Evolutionary conservation across 225 moss, liverwort and hornwort genomes (phyloP).

Genomic region (Bryum argenteum): DNA sequence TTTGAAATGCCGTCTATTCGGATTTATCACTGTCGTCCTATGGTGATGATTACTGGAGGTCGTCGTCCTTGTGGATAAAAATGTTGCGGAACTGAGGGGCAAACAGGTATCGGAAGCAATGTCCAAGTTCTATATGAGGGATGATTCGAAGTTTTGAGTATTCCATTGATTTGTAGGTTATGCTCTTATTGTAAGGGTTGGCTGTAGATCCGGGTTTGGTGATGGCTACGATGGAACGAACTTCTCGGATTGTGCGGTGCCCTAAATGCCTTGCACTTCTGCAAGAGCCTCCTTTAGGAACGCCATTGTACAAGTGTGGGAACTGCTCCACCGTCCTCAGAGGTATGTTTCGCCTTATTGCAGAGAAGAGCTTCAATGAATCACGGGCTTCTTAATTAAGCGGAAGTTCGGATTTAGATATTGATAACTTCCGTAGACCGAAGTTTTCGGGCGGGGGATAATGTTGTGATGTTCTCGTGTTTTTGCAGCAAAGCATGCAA

Average conservation of each 20-base stretch:
- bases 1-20: conserved; percentile 27
- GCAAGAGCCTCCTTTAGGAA: conserved; percentile 62
- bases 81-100: conserved; percentile 38
- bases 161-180: conserved; percentile 17
- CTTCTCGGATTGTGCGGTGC: conserved; percentile 60
- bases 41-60: conserved; percentile 28
- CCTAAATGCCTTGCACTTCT: conserved; percentile 66
- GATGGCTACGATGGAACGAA: conserved; percentile 54
- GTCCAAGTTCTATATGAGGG: conserved; percentile 11
- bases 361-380: not conserved
- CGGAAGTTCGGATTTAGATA: not conserved
- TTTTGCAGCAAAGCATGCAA: conserved; percentile 59
- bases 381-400: conserved; percentile 2
- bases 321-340: conserved; percentile 59
- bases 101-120: conserved; percentile 27
- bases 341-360: conserved; percentile 37
- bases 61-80: conserved; percentile 30
- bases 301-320: conserved; percentile 64
- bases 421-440: not conserved
- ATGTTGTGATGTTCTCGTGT: conserved; percentile 18
- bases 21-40: conserved; percentile 24
- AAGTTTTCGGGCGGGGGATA: not conserved
- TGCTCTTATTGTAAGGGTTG: conserved; percentile 9
- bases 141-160: conserved; percentile 9
- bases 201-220: conserved; percentile 34